Conservation (phyloP, 306 rosid genomes). For the Lotus japonicus region DNA sequence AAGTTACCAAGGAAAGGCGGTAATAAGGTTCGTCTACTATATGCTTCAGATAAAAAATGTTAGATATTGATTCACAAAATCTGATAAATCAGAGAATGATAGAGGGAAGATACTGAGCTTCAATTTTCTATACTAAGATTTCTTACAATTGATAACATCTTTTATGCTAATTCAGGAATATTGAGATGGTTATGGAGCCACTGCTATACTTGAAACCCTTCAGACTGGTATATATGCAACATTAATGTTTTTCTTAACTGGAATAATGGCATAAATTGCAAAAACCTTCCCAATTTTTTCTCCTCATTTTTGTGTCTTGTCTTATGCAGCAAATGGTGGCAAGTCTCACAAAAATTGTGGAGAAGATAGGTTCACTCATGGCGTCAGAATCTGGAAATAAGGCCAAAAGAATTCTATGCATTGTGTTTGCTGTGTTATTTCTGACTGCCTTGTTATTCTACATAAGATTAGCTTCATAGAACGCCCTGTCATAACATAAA, state of each 20-base stretch:
- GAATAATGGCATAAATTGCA: not conserved
- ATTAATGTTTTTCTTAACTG: not conserved
- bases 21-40: constrained; percentile 45
- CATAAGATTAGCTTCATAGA: constrained; percentile 16
- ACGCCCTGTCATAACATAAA: not conserved
- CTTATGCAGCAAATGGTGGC: constrained; percentile 35
- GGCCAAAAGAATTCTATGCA: not conserved
- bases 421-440: constrained; percentile 20
- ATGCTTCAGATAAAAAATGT: too few species aligned
- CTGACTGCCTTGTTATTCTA: constrained; percentile 20
- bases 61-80: not conserved
- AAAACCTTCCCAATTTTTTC: too few species aligned
- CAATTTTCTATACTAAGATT: not conserved
- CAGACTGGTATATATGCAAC: constrained; percentile 39
- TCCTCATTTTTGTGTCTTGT: not conserved
- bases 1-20: constrained; percentile 46
- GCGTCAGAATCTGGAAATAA: constrained; percentile 18
- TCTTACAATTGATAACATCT: not conserved
- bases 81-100: not conserved
- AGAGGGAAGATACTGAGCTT: not conserved
- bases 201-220: constrained; percentile 41
- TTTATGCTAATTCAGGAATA: constrained; percentile 36
- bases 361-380: constrained; percentile 15
- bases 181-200: constrained; percentile 60
- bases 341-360: not conserved